Evolutionary conservation across 208 protist species (phyloP).

Genomic region (Angomonas ambiguus): DNA sequence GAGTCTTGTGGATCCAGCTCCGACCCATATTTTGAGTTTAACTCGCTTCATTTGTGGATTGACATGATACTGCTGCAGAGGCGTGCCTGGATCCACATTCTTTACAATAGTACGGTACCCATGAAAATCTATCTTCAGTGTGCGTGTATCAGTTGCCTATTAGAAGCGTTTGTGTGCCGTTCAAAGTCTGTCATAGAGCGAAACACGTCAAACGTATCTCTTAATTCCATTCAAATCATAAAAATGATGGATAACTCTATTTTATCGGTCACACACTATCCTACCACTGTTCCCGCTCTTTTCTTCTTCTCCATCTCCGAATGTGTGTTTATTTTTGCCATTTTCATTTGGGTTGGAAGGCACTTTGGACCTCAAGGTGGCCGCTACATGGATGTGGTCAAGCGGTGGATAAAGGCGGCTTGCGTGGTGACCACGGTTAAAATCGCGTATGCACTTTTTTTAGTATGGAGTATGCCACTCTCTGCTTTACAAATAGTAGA

Average conservation of each 20-base stretch:
- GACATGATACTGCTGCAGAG: constrained; percentile 64
- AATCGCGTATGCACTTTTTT: constrained; percentile 61
- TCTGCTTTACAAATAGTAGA: constrained; percentile 63
- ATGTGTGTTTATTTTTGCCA: constrained; percentile 41
- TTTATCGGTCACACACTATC: constrained; percentile 44
- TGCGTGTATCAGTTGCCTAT: constrained; percentile 43
- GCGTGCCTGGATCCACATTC: constrained; percentile 67
- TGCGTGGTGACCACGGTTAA: constrained; percentile 54
- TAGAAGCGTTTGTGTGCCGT: constrained; percentile 73
- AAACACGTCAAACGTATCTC: constrained; percentile 3
- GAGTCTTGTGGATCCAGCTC: constrained; percentile 39
- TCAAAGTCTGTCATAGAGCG: constrained; percentile 24
- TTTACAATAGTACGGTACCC: constrained; percentile 51
- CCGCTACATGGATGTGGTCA: constrained; percentile 30
- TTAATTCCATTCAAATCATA: constrained; percentile 59
- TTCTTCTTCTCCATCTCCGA: constrained; percentile 60
- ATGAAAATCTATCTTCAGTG: constrained; percentile 17
- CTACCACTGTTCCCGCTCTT: constrained; percentile 34
- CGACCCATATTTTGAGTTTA: constrained; percentile 79
- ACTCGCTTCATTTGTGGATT: constrained; percentile 66
- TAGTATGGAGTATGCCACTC: constrained; percentile 73
- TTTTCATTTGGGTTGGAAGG: constrained; percentile 50
- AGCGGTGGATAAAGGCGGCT: constrained; percentile 50
- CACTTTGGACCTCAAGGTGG: constrained; percentile 18
- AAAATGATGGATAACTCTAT: constrained; percentile 45